Evolutionary conservation across 768 basidiomycete species (phyloP).

Genomic region (Agaricus sinodeliciosus): DNA sequence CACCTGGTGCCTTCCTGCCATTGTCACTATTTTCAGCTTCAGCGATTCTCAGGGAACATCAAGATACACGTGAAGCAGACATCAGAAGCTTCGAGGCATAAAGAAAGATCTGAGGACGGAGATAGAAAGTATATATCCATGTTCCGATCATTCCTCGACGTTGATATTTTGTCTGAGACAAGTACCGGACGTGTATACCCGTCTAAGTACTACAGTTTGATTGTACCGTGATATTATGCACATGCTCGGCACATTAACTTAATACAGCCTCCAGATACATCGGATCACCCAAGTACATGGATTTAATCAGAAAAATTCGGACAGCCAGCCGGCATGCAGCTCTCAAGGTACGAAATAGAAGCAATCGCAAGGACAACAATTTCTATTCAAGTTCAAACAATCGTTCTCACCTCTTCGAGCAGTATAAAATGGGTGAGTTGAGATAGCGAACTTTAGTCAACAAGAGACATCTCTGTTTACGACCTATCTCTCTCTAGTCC

Average conservation of each 20-base stretch:
- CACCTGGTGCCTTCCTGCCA: background rate
- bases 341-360: constrained; percentile 6
- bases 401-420: background rate
- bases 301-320: constrained; percentile 1
- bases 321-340: background rate
- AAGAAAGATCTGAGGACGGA: background rate
- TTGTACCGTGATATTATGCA: background rate
- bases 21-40: background rate
- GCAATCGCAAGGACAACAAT: background rate
- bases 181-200: background rate
- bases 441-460: background rate
- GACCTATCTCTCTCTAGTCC: background rate
- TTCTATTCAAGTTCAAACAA: background rate
- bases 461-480: background rate
- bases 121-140: background rate
- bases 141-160: background rate
- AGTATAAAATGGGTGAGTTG: background rate
- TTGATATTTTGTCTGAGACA: background rate
- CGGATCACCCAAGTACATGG: background rate
- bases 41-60: background rate
- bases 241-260: too few relatives aligned
- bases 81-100: background rate
- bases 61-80: background rate
- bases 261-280: background rate
- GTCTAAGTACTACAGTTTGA: background rate